Evolutionary conservation across 345 rosid genomes (phyloP), one percentile per base, ranked within the genome.

Genomic region (Acer campestre): DNA sequence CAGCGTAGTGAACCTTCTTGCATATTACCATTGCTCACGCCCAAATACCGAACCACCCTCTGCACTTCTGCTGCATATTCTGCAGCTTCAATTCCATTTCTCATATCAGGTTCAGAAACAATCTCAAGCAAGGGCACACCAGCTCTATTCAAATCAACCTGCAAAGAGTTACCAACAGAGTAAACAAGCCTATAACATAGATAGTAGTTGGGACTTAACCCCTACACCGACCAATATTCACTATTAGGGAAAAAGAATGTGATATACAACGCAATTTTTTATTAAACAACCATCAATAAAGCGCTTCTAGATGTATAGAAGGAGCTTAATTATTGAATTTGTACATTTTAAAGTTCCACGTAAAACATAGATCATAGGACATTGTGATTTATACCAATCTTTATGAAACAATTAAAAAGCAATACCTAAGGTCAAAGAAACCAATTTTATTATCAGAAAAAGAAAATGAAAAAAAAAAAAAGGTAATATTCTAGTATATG

Each of bases 91-190:
- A 86, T 70, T 40, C 98, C 97, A 84, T 80, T 94, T 82, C 98
- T 85, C 98, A 96, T 94, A 88, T 96, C 95, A 76, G 99, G 98
- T 79, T 96, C 99, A 81, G 97, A 96, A 61, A 96, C 98, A 77
- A 96, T 87, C 86, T 96, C 99, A 81, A 96, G 97, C 82, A 96
- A 87, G 44, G 99, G 98, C 46, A 96, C 98, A 7, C 98, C 99
- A 67, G 98, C 99, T 86, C 98, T 91, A 84, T 96, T 96, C 80
- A 94, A 66, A 88, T 92, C 97, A 73, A 95, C 99, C 94, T 93
- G 83, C 77, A 88, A 71, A 61, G 74, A 31, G 49, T 35, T 70
- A 78, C 49, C 70, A 64, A 68, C n/a, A 75, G 13, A 31, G 78
- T 69, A 68, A 73, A 66, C 46, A 67, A 65, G 65, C 56, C 51